Evolutionary conservation across 768 basidiomycete genomes (phyloP), one percentile per base, ranked within the genome.

Genomic region (Suillus paluster): DNA sequence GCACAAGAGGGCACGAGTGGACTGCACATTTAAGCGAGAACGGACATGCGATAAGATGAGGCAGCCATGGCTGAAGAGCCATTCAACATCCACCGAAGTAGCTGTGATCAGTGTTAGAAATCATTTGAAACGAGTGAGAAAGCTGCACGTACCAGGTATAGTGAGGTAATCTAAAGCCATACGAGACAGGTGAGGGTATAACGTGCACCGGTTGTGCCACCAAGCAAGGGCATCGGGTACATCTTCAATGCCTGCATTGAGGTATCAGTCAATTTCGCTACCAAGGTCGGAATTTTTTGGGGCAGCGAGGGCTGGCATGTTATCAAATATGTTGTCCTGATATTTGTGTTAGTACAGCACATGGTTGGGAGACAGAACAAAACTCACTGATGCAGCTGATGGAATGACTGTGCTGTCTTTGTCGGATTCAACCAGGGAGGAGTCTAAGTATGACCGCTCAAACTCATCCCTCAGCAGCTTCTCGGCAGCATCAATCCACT

Each of bases 151-250:
- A 75, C 75, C 71, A 5, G 71, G 75, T 48, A 77, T 72, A 14
- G 61, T 63, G 2, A 75, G 64, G 49, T 78, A 77, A 54, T 79
- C 73, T 2, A 74, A 46, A 4, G 73, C 78, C 77, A 80, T 77
- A 0, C 68, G 62, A 1, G 70, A 74, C 0, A 79, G 72, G 10
- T 58, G 56, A 10, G 76, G 77, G 61, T 68, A 79, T 1, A 63
- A 59, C 6, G 55, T 8, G 27, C 62, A 60, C 9, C 62, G 52
- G 4, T 71, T 60, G 12, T 30, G 14, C 77, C 78, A 78, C 77
- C 75, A 78, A 19, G 21, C 17, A 52, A 78, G 57, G 1, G 66
- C 39, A 52, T 78, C 66, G 3, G 27, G 49, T 14, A 70, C 67
- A 42, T 62, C 25, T 53, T 77, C 73, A 25, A 68, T 53, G 21